These are phyloP conservation scores for Fraxinus americana DNA, from an alignment of 257 asterid genomes.

Conservation along the genomic window DNA sequence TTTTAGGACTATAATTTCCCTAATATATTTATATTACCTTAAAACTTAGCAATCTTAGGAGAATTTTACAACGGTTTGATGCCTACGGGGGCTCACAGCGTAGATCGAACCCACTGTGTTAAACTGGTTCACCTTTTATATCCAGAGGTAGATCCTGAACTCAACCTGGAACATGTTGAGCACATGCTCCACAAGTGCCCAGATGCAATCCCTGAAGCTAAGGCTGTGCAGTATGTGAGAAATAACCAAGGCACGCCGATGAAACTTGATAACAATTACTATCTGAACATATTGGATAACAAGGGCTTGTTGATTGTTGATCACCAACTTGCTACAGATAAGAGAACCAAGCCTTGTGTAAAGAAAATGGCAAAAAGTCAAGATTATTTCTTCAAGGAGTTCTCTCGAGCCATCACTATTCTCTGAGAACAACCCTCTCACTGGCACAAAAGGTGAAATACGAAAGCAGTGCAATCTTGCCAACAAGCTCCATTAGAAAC, in stretches of 20 bases:
- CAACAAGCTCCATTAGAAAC: conserved; percentile 59
- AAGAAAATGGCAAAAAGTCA: conserved; percentile 93
- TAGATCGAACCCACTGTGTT: conserved; percentile 20
- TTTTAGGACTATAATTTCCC: too few relatives aligned
- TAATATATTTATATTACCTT: conserved; percentile 22
- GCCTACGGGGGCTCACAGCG: conserved; percentile 83
- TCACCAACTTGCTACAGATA: conserved; percentile 76
- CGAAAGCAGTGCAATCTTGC: conserved; percentile 83
- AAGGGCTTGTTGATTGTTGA: conserved; percentile 82
- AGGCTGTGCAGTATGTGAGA: conserved; percentile 55
- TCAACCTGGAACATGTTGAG: conserved; percentile 71
- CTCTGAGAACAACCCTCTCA: conserved; percentile 90
- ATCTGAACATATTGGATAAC: conserved; percentile 83
- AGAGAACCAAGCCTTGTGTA: conserved; percentile 71
- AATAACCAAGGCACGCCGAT: conserved; percentile 91
- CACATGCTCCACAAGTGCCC: conserved; percentile 90
- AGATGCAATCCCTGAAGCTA: too few relatives aligned
- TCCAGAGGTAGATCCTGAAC: conserved; percentile 90
- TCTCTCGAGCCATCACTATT: conserved; percentile 68
- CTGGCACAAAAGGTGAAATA: conserved; percentile 84
- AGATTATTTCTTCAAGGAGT: conserved; percentile 72
- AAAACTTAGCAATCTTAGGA: conserved; percentile 75
- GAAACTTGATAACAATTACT: conserved; percentile 87
- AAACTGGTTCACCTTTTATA: conserved; percentile 91
- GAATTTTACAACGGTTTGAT: conserved; percentile 42